Base-by-base conservation (phyloP, 2,329 filamentous ascomycete species). In the Pleurostoma richardsiae region DNA sequence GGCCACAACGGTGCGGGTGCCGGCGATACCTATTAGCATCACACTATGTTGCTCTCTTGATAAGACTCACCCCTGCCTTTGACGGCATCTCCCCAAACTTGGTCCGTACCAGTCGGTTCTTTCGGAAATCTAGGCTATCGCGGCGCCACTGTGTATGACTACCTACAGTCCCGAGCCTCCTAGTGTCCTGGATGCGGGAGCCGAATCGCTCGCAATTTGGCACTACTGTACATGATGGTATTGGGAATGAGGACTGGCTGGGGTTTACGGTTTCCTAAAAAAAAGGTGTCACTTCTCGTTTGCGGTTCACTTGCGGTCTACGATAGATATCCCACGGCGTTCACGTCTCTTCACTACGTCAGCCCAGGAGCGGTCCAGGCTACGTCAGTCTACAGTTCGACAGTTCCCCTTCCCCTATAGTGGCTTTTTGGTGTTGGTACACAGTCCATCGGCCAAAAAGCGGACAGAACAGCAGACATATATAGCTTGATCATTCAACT, bases 1-100 rank as follows among this genome's bases (percentile, higher is more conserved):
- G 74, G 74, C 29, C 80, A 84, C 54, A 84, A 84, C 57, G 81
- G 80, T 36, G 68, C 77, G n/a, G 64, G 68, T 28, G 63, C 70
- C 40, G 70, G 68, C 41, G 79, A 81, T 30, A 70, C 70, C 42
- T 82, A 79, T 59, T 79, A 72, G 61, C 4, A 19, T 6, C 8
- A 7, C 4, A 10, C 3, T 26, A n/a, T n/a, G 10, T n/a, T 28
- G 7, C n/a, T 36, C 33, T 36, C 19, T 28, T 39, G n/a, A 26
- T n/a, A 10, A 31, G 36, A 40, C 5, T 31, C 26, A 27, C 4
- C 29, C 36, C 41, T 19, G 43, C 26, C 28, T 27, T 38, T 31
- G 26, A 41, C 38, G 5, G 30, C 26, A 41, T 4, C 10, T n/a
- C 27, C n/a, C 40, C 27, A 41, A 11, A 28, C 28, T 10, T 11